Percentiles rank a stretch among this genome's conserved stretches.
These are phyloP conservation scores for Rhynchospora pubera DNA, from an alignment of 176 grass and related monocot genomes.

Conservation along the genomic window DNA sequence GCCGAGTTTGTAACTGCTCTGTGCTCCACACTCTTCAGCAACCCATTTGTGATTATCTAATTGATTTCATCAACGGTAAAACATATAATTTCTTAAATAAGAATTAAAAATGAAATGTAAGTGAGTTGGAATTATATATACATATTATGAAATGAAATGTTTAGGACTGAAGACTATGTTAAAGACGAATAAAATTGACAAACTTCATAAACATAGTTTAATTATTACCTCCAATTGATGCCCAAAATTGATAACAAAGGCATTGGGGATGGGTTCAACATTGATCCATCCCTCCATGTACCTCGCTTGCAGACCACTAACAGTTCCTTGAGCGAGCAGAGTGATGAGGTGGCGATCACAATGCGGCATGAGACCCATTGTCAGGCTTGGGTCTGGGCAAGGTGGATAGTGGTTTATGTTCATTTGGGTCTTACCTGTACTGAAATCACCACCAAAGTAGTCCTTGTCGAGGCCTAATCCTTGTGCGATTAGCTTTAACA, in stretches of 20 bases:
- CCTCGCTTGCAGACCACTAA: constrained; percentile 22
- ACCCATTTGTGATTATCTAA: constrained; percentile 30
- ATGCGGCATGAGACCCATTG: constrained; percentile 33
- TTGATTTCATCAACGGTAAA: neutral
- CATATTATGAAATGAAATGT: neutral
- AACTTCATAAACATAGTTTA: neutral
- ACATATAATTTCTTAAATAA: neutral
- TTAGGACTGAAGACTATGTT: neutral
- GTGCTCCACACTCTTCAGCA: constrained; percentile 38
- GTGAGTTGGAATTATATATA: neutral
- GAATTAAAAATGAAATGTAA: neutral
- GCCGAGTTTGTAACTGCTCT: constrained; percentile 27
- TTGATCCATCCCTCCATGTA: constrained; percentile 14
- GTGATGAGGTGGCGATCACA: constrained; percentile 45
- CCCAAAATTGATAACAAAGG: constrained; percentile 44
- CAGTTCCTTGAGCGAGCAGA: constrained; percentile 23
- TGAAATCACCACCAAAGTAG: constrained; percentile 26
- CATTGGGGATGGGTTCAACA: constrained; percentile 23
- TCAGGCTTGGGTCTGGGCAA: constrained; percentile 39
- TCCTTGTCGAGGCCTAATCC: constrained; percentile 19
- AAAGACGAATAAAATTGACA: neutral
- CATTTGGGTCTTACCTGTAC: constrained; percentile 17
- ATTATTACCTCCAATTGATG: constrained; percentile 37
- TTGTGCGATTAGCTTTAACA: constrained; percentile 19
- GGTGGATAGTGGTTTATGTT: constrained; percentile 36